phyloP scores from a whole-genome alignment of 176 grass and related monocot genomes.

The Rhynchospora breviuscula region DNA sequence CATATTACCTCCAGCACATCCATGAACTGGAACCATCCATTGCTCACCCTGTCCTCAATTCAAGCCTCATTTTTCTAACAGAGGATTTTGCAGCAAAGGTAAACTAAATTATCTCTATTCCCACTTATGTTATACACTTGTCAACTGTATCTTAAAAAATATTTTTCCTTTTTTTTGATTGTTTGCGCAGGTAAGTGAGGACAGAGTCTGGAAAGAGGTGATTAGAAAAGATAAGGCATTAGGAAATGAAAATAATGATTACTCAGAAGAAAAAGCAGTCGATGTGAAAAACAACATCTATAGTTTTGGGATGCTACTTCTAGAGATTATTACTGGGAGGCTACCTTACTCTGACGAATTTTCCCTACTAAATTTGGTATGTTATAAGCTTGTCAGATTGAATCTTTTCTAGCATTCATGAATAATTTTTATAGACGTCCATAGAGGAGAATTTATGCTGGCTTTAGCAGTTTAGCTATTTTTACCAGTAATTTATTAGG shows the following conservation, averaged over 20 bases:
- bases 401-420: background rate
- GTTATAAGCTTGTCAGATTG: background rate
- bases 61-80: conserved; percentile 62
- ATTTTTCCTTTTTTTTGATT: background rate
- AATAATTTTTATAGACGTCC: background rate
- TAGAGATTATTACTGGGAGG: conserved; percentile 69
- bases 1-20: conserved; percentile 78
- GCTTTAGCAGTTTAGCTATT: background rate
- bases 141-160: too few species aligned
- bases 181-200: conserved; percentile 2
- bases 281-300: conserved; percentile 37
- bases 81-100: conserved; percentile 75
- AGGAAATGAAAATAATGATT: conserved; percentile 4
- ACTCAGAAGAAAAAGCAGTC: background rate
- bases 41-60: conserved; percentile 39
- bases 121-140: too few species aligned
- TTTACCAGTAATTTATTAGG: background rate
- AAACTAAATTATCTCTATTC: too few species aligned
- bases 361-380: conserved; percentile 20
- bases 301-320: conserved; percentile 53
- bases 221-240: conserved; percentile 1
- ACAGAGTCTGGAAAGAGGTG: conserved; percentile 15
- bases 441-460: background rate
- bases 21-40: conserved; percentile 57
- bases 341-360: conserved; percentile 36